phyloP scores from a whole-genome alignment of 805 yeast genomes.

The Nakazawaea populi region DNA sequence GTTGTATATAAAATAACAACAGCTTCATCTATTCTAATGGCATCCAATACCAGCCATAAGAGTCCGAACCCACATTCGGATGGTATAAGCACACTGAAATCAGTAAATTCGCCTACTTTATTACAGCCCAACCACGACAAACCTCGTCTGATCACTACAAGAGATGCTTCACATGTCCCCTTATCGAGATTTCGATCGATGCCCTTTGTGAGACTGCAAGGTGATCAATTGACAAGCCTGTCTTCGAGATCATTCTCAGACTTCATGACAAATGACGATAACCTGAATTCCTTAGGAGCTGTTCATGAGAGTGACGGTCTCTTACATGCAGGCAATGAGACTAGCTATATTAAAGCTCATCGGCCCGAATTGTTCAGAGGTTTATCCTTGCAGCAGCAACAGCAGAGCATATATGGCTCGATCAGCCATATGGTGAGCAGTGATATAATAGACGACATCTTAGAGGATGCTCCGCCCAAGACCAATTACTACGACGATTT shows the following conservation, averaged over 20 bases:
- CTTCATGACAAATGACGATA: no score
- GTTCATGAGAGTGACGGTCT: neutral
- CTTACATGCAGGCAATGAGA: neutral
- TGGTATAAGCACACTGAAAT: no score
- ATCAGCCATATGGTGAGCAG: neutral
- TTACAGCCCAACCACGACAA: no score
- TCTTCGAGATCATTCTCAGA: no score
- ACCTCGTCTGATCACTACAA: neutral
- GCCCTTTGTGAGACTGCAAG: neutral
- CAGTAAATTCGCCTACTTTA: no score
- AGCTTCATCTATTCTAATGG: no score
- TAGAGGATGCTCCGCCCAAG: neutral
- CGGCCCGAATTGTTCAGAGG: neutral
- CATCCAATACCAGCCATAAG: no score
- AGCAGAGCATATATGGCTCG: conserved; percentile 3
- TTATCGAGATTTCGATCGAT: neutral
- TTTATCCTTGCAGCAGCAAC: neutral
- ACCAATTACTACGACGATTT: conserved; percentile 48
- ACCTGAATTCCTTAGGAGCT: no score
- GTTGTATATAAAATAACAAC: no score
- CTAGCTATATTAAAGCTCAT: neutral
- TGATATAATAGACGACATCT: neutral
- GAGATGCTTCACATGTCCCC: neutral
- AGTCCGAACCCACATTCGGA: no score
- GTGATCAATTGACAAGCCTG: neutral